These are phyloP conservation scores for Paecilomyces sp. DNA, from an alignment of 2,329 filamentous ascomycete species.

Conservation along the genomic window DNA sequence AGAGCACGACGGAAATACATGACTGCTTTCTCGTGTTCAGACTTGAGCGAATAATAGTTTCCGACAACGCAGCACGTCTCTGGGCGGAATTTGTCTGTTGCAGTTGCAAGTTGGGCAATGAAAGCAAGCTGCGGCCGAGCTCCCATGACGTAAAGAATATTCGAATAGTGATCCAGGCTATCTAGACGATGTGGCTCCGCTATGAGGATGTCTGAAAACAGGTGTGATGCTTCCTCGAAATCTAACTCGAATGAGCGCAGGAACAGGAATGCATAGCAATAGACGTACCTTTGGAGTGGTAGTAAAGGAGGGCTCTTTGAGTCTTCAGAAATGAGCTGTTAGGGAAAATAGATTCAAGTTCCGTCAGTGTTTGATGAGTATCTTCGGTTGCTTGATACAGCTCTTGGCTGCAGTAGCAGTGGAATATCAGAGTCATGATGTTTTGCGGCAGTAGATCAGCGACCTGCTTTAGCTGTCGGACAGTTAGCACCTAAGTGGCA, in stretches of 20 bases:
- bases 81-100: constrained; percentile 89
- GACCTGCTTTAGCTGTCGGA: constrained; percentile 60
- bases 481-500: constrained; percentile 11
- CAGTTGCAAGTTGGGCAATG: constrained; percentile 81
- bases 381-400: constrained; percentile 77
- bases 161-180: constrained; percentile 90
- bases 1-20: constrained; percentile 94
- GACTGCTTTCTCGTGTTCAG: constrained; percentile 94
- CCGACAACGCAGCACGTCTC: constrained; percentile 96
- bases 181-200: constrained; percentile 68
- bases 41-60: constrained; percentile 93
- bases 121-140: constrained; percentile 84
- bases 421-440: constrained; percentile 89
- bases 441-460: constrained; percentile 72
- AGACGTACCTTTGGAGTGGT: constrained; percentile 65
- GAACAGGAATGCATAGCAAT: neutral
- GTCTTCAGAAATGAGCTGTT: constrained; percentile 83
- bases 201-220: constrained; percentile 61
- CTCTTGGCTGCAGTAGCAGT: constrained; percentile 83
- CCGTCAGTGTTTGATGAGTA: constrained; percentile 66
- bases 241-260: constrained; percentile 32
- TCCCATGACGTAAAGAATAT: constrained; percentile 91
- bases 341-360: constrained; percentile 79
- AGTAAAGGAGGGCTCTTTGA: constrained; percentile 78
- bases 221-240: constrained; percentile 55